Evolutionary conservation across 352 stramenopile species (phyloP), one percentile per base, ranked within the genome.

Genomic region (Globisporangium nodosum): DNA sequence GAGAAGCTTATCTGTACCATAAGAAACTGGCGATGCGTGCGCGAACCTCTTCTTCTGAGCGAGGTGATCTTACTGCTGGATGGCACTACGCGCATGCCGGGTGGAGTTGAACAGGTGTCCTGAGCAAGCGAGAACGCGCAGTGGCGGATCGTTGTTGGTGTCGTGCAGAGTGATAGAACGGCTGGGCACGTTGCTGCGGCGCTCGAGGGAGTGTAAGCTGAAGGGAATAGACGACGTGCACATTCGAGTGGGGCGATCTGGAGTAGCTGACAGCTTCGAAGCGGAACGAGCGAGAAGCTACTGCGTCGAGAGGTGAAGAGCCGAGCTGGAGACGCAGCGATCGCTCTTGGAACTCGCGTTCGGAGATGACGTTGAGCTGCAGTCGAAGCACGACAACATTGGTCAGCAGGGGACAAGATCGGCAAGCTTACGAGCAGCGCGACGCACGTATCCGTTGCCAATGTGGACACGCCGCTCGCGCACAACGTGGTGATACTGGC

Each of bases 381-480:
- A 18, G 21, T 16, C 11, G 40, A 7, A 51, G 13, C 20, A 45
- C 16, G 15, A 24, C 11, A 24, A 47, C 21, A 24, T 24, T 24
- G 21, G 21, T 24, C 21, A 24, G 21, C 21, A 24, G 21, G 21
- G 21, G 21, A 24, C 21, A 1, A 24, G 21, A 24, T 24, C 21
- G 21, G 21, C 21, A 24, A 24, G 21, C 21, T 24, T 24, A 24
- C 7, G 18, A 12, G 33, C n/a, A 24, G 0, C 3, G 12, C 3
- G n/a, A 73, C 72, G 46, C 48, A 86, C 76, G 42, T 81, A 86
- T 62, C 74, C 76, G 31, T 86, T 80, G 58, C 76, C 58, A 30
- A 86, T 66, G 45, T 79, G 76, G 11, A 85, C 60, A 5, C 65
- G 61, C 24, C 70, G 61, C 53, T 52, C 59, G 0, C 51, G 46